These are phyloP conservation scores for Sporisorium graminicola DNA, from an alignment of 1,284 basidiomycete species.

Conservation along the genomic window DNA sequence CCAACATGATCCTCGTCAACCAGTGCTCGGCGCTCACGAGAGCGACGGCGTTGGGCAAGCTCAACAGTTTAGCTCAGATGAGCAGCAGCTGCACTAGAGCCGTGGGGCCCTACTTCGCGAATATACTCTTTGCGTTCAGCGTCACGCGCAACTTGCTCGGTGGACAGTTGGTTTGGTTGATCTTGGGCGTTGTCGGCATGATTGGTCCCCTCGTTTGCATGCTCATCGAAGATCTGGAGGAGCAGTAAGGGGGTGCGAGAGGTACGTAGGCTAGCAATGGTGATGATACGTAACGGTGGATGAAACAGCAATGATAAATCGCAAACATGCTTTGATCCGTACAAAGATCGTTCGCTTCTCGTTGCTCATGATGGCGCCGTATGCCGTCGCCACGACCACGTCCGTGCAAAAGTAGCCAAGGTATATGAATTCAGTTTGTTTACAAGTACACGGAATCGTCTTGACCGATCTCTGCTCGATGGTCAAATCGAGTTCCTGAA, in stretches of 20 bases:
- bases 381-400: background rate
- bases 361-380: background rate
- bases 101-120: conserved; percentile 48
- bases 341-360: too few species aligned
- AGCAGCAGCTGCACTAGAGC: conserved; percentile 35
- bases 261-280: background rate
- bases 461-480: background rate
- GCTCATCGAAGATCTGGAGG: conserved; percentile 27
- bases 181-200: conserved; percentile 24
- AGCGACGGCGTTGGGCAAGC: conserved; percentile 38
- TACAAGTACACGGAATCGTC: background rate
- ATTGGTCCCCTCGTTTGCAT: conserved; percentile 20
- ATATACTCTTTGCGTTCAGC: conserved; percentile 49
- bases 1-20: conserved; percentile 55
- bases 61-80: conserved; percentile 57
- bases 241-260: background rate
- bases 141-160: conserved; percentile 39
- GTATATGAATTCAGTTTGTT: conserved; percentile 1
- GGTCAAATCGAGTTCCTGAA: background rate
- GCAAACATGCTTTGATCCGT: background rate
- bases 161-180: conserved; percentile 56
- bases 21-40: conserved; percentile 39
- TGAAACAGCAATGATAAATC: background rate
- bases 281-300: background rate
- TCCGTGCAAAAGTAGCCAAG: background rate